phyloP scores from a whole-genome alignment of 2,329 filamentous ascomycete genomes.

The Colletotrichum neosansevieriae region DNA sequence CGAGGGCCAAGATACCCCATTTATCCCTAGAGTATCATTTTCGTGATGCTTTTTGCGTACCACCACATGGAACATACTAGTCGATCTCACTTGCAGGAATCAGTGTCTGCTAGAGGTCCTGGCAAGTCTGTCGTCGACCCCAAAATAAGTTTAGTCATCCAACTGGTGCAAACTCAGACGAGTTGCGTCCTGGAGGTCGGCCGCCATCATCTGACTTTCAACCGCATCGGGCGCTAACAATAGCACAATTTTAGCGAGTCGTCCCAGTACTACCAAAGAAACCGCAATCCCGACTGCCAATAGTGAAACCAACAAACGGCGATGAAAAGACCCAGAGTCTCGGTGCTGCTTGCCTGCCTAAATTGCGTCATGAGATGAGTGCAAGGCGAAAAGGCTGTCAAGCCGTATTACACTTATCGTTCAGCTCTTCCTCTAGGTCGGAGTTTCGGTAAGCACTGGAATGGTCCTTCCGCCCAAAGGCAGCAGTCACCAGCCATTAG shows the following conservation, averaged over 20 bases:
- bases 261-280: neutral
- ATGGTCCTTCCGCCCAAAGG: too few relatives aligned
- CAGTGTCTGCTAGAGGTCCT: neutral
- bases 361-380: neutral
- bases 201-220: neutral
- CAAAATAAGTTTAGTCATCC: neutral
- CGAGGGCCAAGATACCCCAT: neutral
- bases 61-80: constrained; percentile 10
- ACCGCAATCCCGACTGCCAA: neutral
- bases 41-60: neutral
- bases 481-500: too few relatives aligned
- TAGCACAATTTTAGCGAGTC: constrained; percentile 1
- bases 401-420: too few relatives aligned
- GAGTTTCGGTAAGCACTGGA: too few relatives aligned
- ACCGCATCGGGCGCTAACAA: neutral
- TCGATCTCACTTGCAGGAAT: constrained; percentile 3
- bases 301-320: neutral
- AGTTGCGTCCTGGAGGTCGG: neutral
- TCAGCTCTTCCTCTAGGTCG: too few relatives aligned
- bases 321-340: neutral
- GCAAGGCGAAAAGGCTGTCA: neutral
- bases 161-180: neutral
- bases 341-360: neutral
- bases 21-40: neutral
- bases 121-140: neutral